Percentiles rank a stretch among this genome's conserved stretches.
Conservation (phyloP, 2,329 filamentous ascomycete genomes). For the Pestalotiopsis sp. region DNA sequence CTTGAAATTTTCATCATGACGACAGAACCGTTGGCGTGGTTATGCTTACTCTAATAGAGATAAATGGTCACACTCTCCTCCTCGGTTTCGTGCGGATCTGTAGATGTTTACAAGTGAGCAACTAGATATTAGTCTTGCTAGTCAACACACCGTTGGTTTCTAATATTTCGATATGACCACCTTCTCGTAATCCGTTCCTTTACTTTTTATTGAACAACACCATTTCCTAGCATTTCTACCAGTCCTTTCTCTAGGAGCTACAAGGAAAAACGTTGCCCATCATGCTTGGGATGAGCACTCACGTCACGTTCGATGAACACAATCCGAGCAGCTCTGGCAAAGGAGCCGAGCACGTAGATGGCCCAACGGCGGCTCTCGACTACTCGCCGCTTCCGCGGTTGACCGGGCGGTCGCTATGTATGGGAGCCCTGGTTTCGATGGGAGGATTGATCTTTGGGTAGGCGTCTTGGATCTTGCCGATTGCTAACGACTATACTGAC, state of each 20-base stretch:
- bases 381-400: conserved; percentile 46
- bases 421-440: conserved; percentile 46
- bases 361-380: conserved; percentile 41
- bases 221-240: background rate
- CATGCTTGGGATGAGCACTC: conserved; percentile 24
- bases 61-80: background rate
- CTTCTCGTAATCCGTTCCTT: no score
- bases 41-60: background rate
- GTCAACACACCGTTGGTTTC: background rate
- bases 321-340: conserved; percentile 41
- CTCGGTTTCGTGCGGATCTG: background rate
- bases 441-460: conserved; percentile 43
- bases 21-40: background rate
- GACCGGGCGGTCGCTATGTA: conserved; percentile 37
- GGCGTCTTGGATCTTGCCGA: conserved; percentile 14
- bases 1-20: background rate
- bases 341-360: conserved; percentile 28
- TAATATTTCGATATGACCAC: background rate
- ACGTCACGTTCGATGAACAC: conserved; percentile 44
- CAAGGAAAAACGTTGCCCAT: conserved; percentile 12
- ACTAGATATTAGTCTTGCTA: background rate
- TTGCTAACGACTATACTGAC: conserved; percentile 22
- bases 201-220: background rate
- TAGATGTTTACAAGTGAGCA: background rate
- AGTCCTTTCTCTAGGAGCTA: background rate